Evolutionary conservation across 2,329 filamentous ascomycete genomes (phyloP).

Genomic region (Beauveria caledonica): DNA sequence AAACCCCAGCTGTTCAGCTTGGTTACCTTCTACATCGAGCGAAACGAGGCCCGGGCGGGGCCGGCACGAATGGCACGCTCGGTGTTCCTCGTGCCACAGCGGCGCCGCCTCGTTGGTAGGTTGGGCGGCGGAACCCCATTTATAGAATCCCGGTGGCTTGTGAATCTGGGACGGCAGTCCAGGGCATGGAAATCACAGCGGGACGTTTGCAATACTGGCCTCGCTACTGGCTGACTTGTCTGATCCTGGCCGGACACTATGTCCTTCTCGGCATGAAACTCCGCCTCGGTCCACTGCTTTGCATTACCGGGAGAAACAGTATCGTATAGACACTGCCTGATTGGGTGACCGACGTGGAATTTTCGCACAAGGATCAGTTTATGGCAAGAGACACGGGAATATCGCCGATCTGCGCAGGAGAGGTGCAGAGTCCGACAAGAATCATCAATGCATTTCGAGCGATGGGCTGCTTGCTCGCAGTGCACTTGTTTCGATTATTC

Average conservation of each 20-base stretch:
- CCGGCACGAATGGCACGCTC: background rate
- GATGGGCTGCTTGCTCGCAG: background rate
- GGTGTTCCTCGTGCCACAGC: background rate
- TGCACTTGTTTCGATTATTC: background rate
- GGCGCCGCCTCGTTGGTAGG: conserved; percentile 3
- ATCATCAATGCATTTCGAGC: background rate
- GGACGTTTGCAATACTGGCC: background rate
- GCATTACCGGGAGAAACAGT: background rate
- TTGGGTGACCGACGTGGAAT: background rate
- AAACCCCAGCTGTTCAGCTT: background rate
- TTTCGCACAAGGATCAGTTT: background rate
- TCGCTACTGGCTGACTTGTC: background rate
- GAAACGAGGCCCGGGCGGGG: background rate
- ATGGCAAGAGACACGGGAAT: background rate
- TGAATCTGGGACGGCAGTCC: background rate
- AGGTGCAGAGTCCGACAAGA: background rate
- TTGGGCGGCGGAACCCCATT: background rate
- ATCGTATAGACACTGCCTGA: conserved; percentile 4
- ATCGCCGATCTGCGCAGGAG: background rate
- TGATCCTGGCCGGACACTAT: background rate
- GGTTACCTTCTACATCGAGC: conserved; percentile 1
- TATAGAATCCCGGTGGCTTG: background rate
- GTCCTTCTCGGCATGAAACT: background rate
- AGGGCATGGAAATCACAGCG: background rate
- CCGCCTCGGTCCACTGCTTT: background rate